Evolutionary conservation across 192 early-diverging fungal genomes (phyloP).

Genomic region (Backusella luteola): DNA sequence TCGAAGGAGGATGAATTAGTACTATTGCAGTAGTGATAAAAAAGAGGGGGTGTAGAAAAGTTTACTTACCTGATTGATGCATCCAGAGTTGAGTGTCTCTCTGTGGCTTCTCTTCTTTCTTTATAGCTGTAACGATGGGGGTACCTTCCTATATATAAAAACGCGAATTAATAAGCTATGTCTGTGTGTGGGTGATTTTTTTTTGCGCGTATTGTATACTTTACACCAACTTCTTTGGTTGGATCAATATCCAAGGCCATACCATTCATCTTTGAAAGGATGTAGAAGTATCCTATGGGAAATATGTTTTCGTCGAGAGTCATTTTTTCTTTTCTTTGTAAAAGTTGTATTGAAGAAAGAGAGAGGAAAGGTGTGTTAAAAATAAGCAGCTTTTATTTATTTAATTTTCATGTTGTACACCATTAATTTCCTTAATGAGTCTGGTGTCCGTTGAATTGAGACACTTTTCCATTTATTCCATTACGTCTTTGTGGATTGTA

Average conservation of each 20-base stretch:
- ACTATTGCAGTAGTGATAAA: neutral
- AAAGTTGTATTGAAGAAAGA: neutral
- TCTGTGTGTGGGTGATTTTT: neutral
- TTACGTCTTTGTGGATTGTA: neutral
- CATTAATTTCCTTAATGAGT: neutral
- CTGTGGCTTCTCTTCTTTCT: neutral
- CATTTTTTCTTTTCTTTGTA: neutral
- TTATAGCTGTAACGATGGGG: neutral
- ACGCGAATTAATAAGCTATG: neutral
- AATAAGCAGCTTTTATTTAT: neutral
- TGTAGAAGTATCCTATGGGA: slow-evolving; percentile 25
- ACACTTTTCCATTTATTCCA: neutral
- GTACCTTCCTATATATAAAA: neutral
- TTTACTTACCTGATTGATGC: slow-evolving; percentile 16
- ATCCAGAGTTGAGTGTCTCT: slow-evolving; percentile 24
- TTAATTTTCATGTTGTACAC: neutral
- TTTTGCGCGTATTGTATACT: neutral
- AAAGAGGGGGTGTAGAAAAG: neutral
- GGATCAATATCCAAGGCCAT: slow-evolving; percentile 22
- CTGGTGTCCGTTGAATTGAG: neutral
- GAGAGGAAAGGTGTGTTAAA: neutral
- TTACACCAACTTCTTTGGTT: neutral
- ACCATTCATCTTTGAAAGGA: slow-evolving; percentile 18
- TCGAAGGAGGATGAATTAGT: neutral
- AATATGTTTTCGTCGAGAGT: slow-evolving; percentile 11